Conservation (phyloP, 75 land plant genomes). For the Azolla pinnata region DNA sequence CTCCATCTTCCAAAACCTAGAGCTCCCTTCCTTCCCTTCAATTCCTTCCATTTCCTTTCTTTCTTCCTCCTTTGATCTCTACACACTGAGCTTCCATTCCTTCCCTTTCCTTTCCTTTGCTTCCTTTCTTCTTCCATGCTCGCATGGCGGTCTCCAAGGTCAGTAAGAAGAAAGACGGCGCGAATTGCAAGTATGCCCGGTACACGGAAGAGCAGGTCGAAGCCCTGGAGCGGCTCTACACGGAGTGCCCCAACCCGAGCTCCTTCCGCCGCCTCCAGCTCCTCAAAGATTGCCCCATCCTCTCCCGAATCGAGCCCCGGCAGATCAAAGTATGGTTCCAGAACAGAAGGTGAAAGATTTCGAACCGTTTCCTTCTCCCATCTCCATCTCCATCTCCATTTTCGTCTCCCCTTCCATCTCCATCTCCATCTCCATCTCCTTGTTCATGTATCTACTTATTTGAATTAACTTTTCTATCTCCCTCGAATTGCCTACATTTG, state of each 20-base stretch:
- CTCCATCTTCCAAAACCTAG: background rate
- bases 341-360: constrained; percentile 88
- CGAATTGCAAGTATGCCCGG: constrained; percentile 38
- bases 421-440: constrained; percentile 1
- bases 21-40: background rate
- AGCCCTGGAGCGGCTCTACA: constrained; percentile 84
- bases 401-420: background rate
- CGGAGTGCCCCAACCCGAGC: constrained; percentile 95
- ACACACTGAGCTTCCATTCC: no score
- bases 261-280: constrained; percentile 88
- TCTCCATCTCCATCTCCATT: constrained; percentile 1
- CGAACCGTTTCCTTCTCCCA: no score
- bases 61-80: background rate
- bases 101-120: background rate
- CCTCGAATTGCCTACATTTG: no score
- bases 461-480: no score
- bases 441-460: no score
- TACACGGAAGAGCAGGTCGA: constrained; percentile 96
- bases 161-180: background rate
- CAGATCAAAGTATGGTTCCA: constrained; percentile 99
- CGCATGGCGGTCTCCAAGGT: constrained; percentile 11
- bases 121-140: background rate
- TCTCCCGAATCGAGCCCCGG: constrained; percentile 86
- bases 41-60: background rate
- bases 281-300: constrained; percentile 87